phyloP scores from a whole-genome alignment of 225 moss, liverwort and hornwort species.

The Lunularia cruciata region DNA sequence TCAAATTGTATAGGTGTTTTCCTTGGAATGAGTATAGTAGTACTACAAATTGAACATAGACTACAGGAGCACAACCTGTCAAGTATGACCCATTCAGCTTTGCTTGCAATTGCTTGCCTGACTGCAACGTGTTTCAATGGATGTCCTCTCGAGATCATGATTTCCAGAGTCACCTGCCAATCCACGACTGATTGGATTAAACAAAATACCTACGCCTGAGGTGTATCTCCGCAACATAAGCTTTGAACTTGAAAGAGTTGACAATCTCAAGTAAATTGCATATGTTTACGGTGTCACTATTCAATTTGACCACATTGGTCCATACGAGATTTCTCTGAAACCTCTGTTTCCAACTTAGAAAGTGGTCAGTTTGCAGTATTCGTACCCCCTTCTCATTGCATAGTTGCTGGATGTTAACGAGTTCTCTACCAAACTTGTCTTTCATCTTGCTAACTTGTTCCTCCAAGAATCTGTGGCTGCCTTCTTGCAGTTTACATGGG shows the following conservation, averaged over 20 bases:
- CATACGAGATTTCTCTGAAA: too few relatives aligned
- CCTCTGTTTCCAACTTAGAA: not conserved
- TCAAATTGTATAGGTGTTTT: too few relatives aligned
- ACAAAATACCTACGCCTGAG: too few relatives aligned
- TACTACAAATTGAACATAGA: too few relatives aligned
- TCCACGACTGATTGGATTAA: too few relatives aligned
- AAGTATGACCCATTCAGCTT: not conserved
- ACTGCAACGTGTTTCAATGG: not conserved
- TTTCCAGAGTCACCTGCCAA: not conserved
- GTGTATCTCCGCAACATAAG: too few relatives aligned
- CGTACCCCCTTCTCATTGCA: not conserved
- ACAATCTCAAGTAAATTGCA: not conserved
- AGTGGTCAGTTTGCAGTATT: not conserved
- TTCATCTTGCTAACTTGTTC: not conserved
- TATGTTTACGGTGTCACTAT: too few relatives aligned
- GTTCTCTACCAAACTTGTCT: not conserved
- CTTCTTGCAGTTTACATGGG: not conserved
- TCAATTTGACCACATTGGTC: too few relatives aligned
- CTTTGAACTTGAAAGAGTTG: not conserved
- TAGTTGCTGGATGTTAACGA: not conserved
- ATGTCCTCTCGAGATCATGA: not conserved
- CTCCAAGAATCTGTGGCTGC: not conserved
- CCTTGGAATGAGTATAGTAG: too few relatives aligned
- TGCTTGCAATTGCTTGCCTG: not conserved
- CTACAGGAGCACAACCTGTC: too few relatives aligned